Evolutionary conservation across 257 asterid species (phyloP).

Genomic region (Solanum raphanifolium): DNA sequence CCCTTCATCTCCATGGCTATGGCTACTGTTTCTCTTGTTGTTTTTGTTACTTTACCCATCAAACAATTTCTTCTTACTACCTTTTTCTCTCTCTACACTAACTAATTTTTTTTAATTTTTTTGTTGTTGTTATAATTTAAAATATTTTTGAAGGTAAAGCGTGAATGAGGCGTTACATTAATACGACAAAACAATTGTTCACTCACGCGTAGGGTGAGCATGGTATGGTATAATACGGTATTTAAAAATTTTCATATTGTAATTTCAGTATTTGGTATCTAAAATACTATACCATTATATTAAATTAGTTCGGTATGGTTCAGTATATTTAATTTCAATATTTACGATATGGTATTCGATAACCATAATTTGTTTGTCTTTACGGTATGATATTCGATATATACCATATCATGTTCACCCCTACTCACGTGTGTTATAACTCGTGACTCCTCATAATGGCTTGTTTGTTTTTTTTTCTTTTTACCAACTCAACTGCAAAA

Average conservation of each 20-base stretch:
- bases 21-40: conserved; percentile 7
- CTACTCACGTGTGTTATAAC: not conserved
- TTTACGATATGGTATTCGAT: too few relatives aligned
- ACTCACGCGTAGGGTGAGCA: not conserved
- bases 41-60: conserved; percentile 60
- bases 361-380: too few relatives aligned
- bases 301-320: too few relatives aligned
- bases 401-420: too few relatives aligned
- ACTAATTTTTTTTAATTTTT: not conserved
- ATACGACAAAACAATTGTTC: not conserved
- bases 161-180: not conserved
- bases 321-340: too few relatives aligned
- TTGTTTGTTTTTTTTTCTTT: too few relatives aligned
- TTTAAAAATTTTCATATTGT: too few relatives aligned
- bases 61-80: not conserved
- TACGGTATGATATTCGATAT: too few relatives aligned
- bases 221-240: too few relatives aligned
- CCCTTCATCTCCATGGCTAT: conserved; percentile 40
- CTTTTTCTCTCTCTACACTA: conserved; percentile 2
- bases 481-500: not conserved
- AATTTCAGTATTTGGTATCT: too few relatives aligned
- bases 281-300: too few relatives aligned
- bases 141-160: not conserved
- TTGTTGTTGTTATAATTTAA: not conserved
- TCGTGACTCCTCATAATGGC: not conserved